Evolutionary conservation across 2,329 filamentous ascomycete species (phyloP), one percentile per base, ranked within the genome.

Genomic region (Alternaria brassicicola): DNA sequence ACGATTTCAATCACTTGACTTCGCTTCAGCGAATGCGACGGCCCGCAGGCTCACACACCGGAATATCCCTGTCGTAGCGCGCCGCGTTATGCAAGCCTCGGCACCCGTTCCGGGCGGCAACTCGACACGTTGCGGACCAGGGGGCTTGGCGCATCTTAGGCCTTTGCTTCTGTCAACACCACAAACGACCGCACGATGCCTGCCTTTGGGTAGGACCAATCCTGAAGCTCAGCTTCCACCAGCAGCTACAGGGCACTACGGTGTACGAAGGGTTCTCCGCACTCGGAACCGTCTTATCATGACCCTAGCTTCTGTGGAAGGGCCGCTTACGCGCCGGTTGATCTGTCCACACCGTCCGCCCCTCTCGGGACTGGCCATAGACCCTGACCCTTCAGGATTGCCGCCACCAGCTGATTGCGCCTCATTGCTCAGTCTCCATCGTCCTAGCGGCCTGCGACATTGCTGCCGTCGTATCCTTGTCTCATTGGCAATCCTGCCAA

Each of bases 1-100:
- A 76, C 73, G 69, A 72, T 81, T 81, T 76, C 78, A 78, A 79
- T 87, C 85, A 88, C 85, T 87, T 87, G 85, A 88, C 83, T 70
- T 79, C 74, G 73, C 75, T 72, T 74, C 76, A 73, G 73, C 74
- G 72, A 76, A 76, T 76, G 72, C 73, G 66, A 73, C 71, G 70
- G 73, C 68, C 73, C 75, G 70, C 68, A 64, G 62, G 62, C 66
- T 69, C 69, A 70, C 73, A 74, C 71, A 72, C 68, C 61, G 60
- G 47, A 62, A 63, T 55, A 72, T 63, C 70, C 72, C 64, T 71
- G 73, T 65, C 68, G 66, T 62, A 65, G 65, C 73, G 74, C 71
- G 71, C 68, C 60, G 50, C 63, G 62, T 60, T 46, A 67, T 73
- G 72, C 69, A 75, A 68, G 64, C 69, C 71, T 74, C 59, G 63